Evolutionary conservation across 1,284 basidiomycete species (phyloP), one percentile per base, ranked within the genome.

Genomic region (Heterobasidion irregulare): DNA sequence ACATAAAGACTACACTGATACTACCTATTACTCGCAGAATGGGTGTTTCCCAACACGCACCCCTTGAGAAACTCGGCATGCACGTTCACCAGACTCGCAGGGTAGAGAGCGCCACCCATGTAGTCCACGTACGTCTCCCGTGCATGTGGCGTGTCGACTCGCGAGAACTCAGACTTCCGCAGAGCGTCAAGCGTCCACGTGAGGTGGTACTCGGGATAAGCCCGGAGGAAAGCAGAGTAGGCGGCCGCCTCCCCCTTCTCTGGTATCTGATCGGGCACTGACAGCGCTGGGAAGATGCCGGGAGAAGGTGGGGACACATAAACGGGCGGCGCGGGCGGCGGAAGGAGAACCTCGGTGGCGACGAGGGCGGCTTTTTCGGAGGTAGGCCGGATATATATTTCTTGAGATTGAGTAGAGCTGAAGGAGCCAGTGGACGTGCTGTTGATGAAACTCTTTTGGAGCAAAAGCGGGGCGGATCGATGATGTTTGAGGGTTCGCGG

Each of bases 91-190:
- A 91, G 79, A 58, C 82, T 85, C 61, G 87, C 85, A 15, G 89
- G 88, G 62, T 89, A 89, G 36, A 90, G 64, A 53, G 79, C 79
- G 36, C 85, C 89, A 43, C 89, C 89, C 84, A 90, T 92, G 61
- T 88, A 91, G 65, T 92, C 89, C 55, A 90, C 82, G 59, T 92
- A 92, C 4, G 82, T 83, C 69, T 89, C 85, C 1, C 78, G 44
- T 16, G 44, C 54, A 51, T 55, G 47, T 36, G 56, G 47, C n/a
- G 52, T 38, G 58, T 84, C 81, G 44, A 90, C 74, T 53, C 88
- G 71, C 7, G 76, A 64, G 62, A 82, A 89, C 66, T 91, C 87
- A n/a, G 76, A 82, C 59, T 77, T 75, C 50, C 89, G 78, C 35
- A 91, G 77, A 0, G 80, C 77, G 63, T 91, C 88, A 55, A 91